These are phyloP conservation scores for Rutstroemia sp. DNA, from an alignment of 2,329 filamentous ascomycete species.

Conservation along the genomic window DNA sequence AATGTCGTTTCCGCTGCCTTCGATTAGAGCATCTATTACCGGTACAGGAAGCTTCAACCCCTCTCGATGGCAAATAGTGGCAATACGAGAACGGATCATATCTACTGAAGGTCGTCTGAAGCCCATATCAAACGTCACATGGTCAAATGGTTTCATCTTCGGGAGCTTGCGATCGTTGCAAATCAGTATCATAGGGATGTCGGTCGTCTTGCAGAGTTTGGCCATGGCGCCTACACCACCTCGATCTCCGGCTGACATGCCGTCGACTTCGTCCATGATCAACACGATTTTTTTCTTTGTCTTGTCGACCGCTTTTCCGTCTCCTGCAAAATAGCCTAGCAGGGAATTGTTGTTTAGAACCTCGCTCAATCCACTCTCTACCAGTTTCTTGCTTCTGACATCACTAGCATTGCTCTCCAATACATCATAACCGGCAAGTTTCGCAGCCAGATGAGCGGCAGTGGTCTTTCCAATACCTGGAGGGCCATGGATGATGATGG, in stretches of 20 bases:
- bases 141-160: conserved; percentile 98
- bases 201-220: conserved; percentile 89
- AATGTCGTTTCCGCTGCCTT: conserved; percentile 92
- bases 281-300: conserved; percentile 89
- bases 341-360: conserved; percentile 91
- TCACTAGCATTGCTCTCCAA: conserved; percentile 96
- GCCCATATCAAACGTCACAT: conserved; percentile 72
- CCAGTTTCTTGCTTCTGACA: conserved; percentile 88
- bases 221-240: conserved; percentile 92
- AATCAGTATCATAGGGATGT: conserved; percentile 91
- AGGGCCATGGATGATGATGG: conserved; percentile 92
- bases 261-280: conserved; percentile 98
- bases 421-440: conserved; percentile 86
- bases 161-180: conserved; percentile 90
- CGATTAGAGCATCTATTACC: conserved; percentile 88
- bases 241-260: conserved; percentile 95
- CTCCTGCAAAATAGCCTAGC: conserved; percentile 80
- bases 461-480: conserved; percentile 98
- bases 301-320: conserved; percentile 70
- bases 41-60: conserved; percentile 74
- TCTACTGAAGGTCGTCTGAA: conserved; percentile 88
- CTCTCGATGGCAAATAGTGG: conserved; percentile 91
- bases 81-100: conserved; percentile 83
- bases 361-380: conserved; percentile 81
- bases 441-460: conserved; percentile 87